Percentiles rank a stretch among this genome's conserved stretches.
Conservation (phyloP, 2,329 filamentous ascomycete species). For the Diplodia intermedia region DNA sequence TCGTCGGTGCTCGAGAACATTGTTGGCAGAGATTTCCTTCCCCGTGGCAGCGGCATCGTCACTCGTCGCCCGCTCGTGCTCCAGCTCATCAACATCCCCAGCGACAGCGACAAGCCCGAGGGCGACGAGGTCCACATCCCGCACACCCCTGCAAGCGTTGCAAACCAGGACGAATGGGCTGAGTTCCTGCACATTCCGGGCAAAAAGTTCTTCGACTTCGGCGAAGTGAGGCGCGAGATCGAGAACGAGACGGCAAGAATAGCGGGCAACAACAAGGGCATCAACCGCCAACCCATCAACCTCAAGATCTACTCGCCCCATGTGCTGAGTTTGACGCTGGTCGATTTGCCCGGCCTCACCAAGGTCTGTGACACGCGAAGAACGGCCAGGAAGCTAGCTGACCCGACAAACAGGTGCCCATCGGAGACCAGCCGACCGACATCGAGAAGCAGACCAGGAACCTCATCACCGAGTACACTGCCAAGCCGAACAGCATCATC, state of each 20-base stretch:
- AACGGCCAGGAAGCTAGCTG: conserved; percentile 37
- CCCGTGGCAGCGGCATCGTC: conserved; percentile 94
- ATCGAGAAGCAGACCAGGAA: conserved; percentile 99
- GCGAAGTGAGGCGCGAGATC: conserved; percentile 92
- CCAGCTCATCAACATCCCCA: conserved; percentile 95
- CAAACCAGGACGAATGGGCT: conserved; percentile 77
- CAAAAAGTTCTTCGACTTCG: conserved; percentile 88
- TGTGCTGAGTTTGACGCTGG: conserved; percentile 93
- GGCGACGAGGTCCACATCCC: conserved; percentile 71
- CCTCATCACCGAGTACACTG: conserved; percentile 96
- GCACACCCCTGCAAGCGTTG: conserved; percentile 78
- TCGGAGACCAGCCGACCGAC: conserved; percentile 95
- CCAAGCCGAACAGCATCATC: conserved; percentile 98
- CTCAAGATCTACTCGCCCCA: conserved; percentile 98
- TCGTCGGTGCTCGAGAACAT: conserved; percentile 99
- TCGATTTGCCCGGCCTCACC: conserved; percentile 93
- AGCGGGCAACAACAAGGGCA: conserved; percentile 96
- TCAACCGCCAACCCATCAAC: conserved; percentile 97
- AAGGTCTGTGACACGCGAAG: conserved; percentile 65
- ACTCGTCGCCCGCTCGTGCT: conserved; percentile 93
- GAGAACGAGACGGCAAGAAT: conserved; percentile 96
- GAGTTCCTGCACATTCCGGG: conserved; percentile 96
- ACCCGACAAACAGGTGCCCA: conserved; percentile 72
- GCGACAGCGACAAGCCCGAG: conserved; percentile 70
- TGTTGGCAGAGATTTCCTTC: conserved; percentile 95